Evolutionary conservation across 148 eudicot species (phyloP), one percentile per base, ranked within the genome.

Genomic region (Spergularia marina): DNA sequence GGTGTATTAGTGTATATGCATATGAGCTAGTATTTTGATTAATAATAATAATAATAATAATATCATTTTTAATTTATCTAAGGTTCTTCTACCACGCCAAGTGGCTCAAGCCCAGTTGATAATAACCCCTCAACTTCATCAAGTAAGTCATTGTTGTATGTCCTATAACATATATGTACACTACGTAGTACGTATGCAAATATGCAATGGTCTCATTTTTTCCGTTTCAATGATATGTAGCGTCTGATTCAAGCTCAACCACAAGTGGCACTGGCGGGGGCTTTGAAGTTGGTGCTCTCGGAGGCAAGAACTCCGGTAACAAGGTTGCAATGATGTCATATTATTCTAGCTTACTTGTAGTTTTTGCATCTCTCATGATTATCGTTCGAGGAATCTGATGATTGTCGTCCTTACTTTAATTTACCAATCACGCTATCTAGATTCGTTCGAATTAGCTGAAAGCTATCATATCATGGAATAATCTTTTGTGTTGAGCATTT

Each of bases 51-150:
- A 55, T 14, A 16, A 55, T 13, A 55, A 57, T 57, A 21, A 18
- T 9, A 17, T 20, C 21, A 1, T 2, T 61, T 23, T 44, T 67
- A 49, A 9, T 7, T 18, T 36, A 8, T 39, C 6, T 15, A 30
- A 58, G 64, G 64, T 55, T 58, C 39, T 47, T 6, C 58, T 30
- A 71, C 63, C 4, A 71, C 15, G 12, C 51, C 74, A 71, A 71
- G 63, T 54, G 62, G 4, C 5, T 23, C 55, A 30, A 40, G 3
- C 30, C 18, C 74, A 36, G 20, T 25, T 7, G 34, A 9, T n/a
- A 13, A 18, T 1, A n/a, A 15, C 12, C 8, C 51, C 4, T 9
- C 47, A 9, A 40, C 70, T 65, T 20, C 70, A 53, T 20, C 70
- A 53, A 69, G 25, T 18, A 52, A 53, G 49, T 53, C 17, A 30